Evolutionary conservation across 2,329 filamentous ascomycete genomes (phyloP).

Genomic region (Geosmithia flava): DNA sequence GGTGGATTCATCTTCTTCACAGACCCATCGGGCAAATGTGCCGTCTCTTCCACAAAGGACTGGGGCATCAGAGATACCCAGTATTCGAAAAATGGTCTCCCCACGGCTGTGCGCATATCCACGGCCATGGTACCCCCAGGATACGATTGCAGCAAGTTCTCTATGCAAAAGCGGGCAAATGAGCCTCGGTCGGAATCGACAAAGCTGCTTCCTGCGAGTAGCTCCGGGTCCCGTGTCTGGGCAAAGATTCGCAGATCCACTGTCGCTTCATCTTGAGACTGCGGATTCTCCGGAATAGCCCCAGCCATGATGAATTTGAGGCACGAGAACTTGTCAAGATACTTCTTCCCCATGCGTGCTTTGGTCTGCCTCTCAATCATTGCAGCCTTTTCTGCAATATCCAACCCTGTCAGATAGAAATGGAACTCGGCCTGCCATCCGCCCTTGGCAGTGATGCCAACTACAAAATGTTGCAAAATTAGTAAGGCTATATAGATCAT

Average conservation of each 20-base stretch:
- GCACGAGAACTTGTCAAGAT: slow-evolving; percentile 19
- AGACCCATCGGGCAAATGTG: slow-evolving; percentile 4
- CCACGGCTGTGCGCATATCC: slow-evolving; percentile 21
- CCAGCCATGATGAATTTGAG: slow-evolving; percentile 18
- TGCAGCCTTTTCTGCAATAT: slow-evolving; percentile 25
- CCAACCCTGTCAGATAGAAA: slow-evolving; percentile 29
- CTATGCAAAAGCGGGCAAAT: slow-evolving; percentile 9
- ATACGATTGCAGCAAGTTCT: slow-evolving; percentile 21
- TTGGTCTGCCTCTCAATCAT: slow-evolving; percentile 21
- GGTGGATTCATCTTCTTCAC: slow-evolving; percentile 7
- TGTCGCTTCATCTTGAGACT: slow-evolving; percentile 31
- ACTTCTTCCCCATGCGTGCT: slow-evolving; percentile 12
- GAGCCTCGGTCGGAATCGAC: slow-evolving; percentile 18
- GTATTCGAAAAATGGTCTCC: slow-evolving; percentile 11
- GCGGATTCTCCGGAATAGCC: slow-evolving; percentile 21
- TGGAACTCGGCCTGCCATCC: slow-evolving; percentile 31
- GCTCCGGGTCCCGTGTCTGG: slow-evolving; percentile 26
- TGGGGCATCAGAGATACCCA: slow-evolving; percentile 13
- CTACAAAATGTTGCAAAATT: neutral
- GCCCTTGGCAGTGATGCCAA: slow-evolving; percentile 28
- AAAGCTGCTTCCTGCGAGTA: slow-evolving; percentile 24
- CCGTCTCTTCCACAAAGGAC: slow-evolving; percentile 2
- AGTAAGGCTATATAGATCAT: too few relatives aligned
- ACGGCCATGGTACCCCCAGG: slow-evolving; percentile 27
- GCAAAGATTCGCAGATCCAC: slow-evolving; percentile 32